Evolutionary conservation across 331 rosid species (phyloP).

Genomic region (Arachis monticola): DNA sequence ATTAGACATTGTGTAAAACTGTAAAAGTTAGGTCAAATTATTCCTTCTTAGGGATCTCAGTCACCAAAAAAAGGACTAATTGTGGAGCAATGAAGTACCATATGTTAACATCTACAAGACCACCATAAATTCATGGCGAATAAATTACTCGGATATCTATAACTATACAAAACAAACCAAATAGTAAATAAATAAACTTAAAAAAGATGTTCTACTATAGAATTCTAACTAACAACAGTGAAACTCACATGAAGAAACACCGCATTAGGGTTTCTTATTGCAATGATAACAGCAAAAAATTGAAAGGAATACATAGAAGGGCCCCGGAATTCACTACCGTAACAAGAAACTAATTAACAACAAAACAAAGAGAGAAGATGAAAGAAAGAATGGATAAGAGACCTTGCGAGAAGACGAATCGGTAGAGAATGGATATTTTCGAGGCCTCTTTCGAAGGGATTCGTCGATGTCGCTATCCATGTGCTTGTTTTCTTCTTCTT

Average conservation of each 20-base stretch:
- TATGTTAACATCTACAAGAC: background rate
- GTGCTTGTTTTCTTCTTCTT: background rate
- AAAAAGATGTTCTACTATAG: background rate
- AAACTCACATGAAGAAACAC: constrained; percentile 5
- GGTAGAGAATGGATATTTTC: constrained; percentile 45
- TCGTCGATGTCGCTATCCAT: constrained; percentile 85
- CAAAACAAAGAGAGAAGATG: background rate
- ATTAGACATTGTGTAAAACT: too few species aligned
- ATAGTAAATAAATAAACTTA: constrained; percentile 11
- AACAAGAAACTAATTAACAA: background rate
- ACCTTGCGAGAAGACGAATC: constrained; percentile 80
- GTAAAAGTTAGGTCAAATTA: too few species aligned
- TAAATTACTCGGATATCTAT: background rate
- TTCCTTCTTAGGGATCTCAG: too few species aligned
- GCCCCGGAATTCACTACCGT: background rate
- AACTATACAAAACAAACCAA: background rate
- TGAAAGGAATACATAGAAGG: background rate
- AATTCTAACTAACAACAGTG: constrained; percentile 12
- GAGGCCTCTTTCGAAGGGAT: constrained; percentile 53
- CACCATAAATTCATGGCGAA: background rate
- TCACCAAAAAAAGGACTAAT: too few species aligned
- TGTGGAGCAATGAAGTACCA: background rate
- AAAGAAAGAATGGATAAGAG: background rate
- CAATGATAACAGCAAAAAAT: background rate
- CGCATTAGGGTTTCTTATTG: constrained; percentile 2